Base-by-base conservation (phyloP, 2,329 filamentous ascomycete species). In the Aspergillus glaucus region DNA sequence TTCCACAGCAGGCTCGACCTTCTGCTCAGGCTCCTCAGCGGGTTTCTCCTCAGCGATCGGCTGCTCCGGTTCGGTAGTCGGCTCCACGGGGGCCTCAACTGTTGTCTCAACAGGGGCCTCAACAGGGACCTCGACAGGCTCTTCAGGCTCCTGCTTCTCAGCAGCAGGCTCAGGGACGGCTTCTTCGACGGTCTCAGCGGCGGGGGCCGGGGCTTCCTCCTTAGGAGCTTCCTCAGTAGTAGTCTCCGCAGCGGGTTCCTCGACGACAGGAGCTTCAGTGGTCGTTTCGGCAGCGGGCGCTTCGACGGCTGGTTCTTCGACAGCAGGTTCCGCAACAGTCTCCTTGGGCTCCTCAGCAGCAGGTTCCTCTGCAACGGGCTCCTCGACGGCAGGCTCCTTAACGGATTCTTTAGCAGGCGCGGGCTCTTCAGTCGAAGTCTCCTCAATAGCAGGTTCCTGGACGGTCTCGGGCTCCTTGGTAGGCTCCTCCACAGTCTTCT, bases 391-490 rank as follows among this genome's bases (percentile, higher is more conserved):
- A 14, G 41, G 9, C 6, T 34, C 48, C 32, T 48, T 46, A 5
- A 26, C 37, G 19, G 19, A 4, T 17, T 37, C 28, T 22, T 49
- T 24, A 40, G 46, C 51, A 21, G 45, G 28, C 26, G 34, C 22
- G 9, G 15, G n/a, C 9, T 42, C 15, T 17, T n/a, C 10, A 15
- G 46, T 45, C 17, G 21, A 44, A 15, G 10, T 36, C 22, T 50
- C 41, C 19, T 49, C 51, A 46, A 49, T 21, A 3, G 40, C 45
- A 5, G 49, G 28, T 34, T 51, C 52, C 32, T 52, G 52, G 3
- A 43, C 45, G 17, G 40, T 43, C 14, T 19, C 40, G 21, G 40
- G 40, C 21, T 22, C 40, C 40, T 39, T 39, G n/a, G 36, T 15
- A 39, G 36, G 8, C 36, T 39, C 36, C 26, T 30, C 26, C 26